These are phyloP conservation scores for Rhizopogon sp. DNA, from an alignment of 768 basidiomycete genomes.

Conservation along the genomic window DNA sequence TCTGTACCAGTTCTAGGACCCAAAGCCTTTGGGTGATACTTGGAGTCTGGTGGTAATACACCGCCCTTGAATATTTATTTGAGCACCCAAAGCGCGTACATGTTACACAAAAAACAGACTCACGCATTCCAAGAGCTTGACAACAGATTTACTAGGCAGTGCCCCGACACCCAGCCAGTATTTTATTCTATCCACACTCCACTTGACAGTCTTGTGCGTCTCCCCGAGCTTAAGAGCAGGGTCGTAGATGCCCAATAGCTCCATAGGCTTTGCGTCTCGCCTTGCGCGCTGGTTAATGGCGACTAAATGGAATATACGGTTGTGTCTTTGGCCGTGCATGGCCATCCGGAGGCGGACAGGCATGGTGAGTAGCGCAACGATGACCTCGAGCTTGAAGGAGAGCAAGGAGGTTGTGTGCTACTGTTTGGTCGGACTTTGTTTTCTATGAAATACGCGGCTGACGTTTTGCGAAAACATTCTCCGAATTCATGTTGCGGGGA, in stretches of 20 bases:
- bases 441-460: no score
- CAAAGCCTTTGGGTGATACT: constrained; percentile 42
- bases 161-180: constrained; percentile 91
- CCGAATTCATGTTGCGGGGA: neutral
- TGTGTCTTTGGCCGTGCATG: constrained; percentile 71
- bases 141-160: constrained; percentile 71
- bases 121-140: constrained; percentile 75
- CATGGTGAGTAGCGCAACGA: constrained; percentile 42
- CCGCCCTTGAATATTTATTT: constrained; percentile 43
- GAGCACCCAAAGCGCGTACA: neutral
- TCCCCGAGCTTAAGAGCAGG: constrained; percentile 52
- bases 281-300: constrained; percentile 68
- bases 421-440: constrained; percentile 18
- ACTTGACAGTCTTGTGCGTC: constrained; percentile 70
- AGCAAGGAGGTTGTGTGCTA: constrained; percentile 9
- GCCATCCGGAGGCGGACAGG: constrained; percentile 82
- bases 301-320: constrained; percentile 79
- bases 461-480: no score
- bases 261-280: constrained; percentile 83
- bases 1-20: constrained; percentile 8
- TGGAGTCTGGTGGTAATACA: constrained; percentile 52
- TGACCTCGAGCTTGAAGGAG: neutral
- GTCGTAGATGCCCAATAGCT: constrained; percentile 81
- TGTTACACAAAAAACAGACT: constrained; percentile 3
- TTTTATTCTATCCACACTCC: constrained; percentile 87